Percentiles rank a stretch among this genome's conserved stretches.
These are phyloP conservation scores for Pyrenophora graminea DNA, from an alignment of 2,329 filamentous ascomycete species.

Conservation along the genomic window DNA sequence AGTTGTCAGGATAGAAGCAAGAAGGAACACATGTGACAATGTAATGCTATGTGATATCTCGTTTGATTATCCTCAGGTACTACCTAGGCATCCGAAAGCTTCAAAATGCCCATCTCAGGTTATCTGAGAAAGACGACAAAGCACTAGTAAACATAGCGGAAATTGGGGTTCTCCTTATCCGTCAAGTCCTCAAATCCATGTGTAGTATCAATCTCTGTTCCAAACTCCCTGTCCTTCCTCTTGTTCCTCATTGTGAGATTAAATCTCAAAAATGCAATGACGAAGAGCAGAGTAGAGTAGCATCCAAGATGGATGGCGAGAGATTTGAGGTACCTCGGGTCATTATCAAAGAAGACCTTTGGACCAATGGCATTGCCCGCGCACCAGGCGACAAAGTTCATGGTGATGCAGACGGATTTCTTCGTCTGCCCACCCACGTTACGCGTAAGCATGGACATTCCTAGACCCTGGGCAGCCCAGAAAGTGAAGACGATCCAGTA, in stretches of 20 bases:
- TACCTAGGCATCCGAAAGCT: not conserved
- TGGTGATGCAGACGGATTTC: conserved; percentile 68
- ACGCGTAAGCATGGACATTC: conserved; percentile 68
- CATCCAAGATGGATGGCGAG: conserved; percentile 72
- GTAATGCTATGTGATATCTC: not conserved
- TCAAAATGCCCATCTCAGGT: not conserved
- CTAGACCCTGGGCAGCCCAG: conserved; percentile 72
- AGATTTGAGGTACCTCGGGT: conserved; percentile 71
- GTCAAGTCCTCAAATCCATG: conserved; percentile 68
- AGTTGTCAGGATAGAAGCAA: no score
- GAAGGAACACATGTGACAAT: no score
- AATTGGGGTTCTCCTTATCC: conserved; percentile 64
- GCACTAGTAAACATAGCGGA: conserved; percentile 57
- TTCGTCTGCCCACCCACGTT: conserved; percentile 77
- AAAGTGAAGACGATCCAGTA: conserved; percentile 80
- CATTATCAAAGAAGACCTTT: conserved; percentile 50
- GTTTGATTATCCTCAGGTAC: not conserved
- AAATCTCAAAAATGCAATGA: conserved; percentile 63
- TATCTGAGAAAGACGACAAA: not conserved
- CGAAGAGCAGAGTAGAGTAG: conserved; percentile 63
- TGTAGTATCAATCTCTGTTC: conserved; percentile 35
- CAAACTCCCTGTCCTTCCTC: conserved; percentile 55
- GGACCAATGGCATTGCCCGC: conserved; percentile 68
- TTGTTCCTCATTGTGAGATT: conserved; percentile 63
- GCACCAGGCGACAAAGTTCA: conserved; percentile 73